These are phyloP conservation scores for Cochlearia excelsa DNA, from an alignment of 345 rosid species.

Conservation along the genomic window DNA sequence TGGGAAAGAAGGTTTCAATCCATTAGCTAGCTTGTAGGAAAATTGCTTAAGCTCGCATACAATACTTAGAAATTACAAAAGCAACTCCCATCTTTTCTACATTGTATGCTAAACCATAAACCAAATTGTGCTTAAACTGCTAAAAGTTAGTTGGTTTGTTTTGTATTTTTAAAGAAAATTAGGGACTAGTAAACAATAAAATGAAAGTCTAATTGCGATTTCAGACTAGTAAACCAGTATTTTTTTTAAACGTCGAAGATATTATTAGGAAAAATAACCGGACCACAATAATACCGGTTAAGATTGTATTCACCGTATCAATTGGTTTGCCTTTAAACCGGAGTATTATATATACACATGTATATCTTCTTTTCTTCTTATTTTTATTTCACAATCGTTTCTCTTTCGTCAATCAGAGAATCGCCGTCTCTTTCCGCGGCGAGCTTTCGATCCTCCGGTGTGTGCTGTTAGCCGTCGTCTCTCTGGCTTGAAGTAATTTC, in stretches of 20 bases:
- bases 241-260: too few species aligned
- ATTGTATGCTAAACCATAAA: too few species aligned
- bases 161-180: too few species aligned
- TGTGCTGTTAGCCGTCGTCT: not conserved
- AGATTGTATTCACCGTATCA: not conserved
- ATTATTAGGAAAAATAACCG: not conserved
- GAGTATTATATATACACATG: slow-evolving; percentile 4
- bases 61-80: too few species aligned
- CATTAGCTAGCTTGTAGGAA: too few species aligned
- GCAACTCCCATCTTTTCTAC: too few species aligned
- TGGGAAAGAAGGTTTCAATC: not conserved
- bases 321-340: slow-evolving; percentile 19
- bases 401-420: not conserved
- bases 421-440: slow-evolving; percentile 22
- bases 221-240: too few species aligned
- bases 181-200: too few species aligned
- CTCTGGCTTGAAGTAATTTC: not conserved
- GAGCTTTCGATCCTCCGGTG: slow-evolving; percentile 20
- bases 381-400: not conserved
- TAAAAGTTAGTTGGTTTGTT: too few species aligned
- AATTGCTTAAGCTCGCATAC: too few species aligned
- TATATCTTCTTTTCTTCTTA: not conserved
- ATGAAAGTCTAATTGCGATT: too few species aligned
- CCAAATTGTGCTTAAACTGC: too few species aligned
- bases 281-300: not conserved